Evolutionary conservation across 352 stramenopile genomes (phyloP), one percentile per base, ranked within the genome.

Genomic region (Phytophthora tubulina): DNA sequence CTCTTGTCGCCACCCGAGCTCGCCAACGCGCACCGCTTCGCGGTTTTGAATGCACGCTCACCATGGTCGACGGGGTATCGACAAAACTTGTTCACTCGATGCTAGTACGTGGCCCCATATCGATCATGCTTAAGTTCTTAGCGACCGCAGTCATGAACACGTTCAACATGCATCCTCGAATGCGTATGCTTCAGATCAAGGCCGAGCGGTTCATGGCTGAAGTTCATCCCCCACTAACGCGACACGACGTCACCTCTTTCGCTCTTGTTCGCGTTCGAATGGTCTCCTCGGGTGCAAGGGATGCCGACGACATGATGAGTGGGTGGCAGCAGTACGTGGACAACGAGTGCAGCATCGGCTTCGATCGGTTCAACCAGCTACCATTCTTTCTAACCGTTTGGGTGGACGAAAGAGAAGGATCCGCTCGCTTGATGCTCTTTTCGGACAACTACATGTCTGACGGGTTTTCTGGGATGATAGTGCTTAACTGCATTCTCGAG

Each of bases 231-330:
- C 7, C 38, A 44, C 38, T 44, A 10, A 55, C 62, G n/a, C 44
- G 50, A 3, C 32, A 73, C 8, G 65, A 78, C 27, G 68, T 76
- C 46, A 44, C 75, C 10, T 41, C 30, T 0, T 54, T 65, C 36
- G 33, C 46, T 17, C 38, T 82, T 15, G 70, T 72, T 32, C 64
- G 64, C 8, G 46, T 72, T 21, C 64, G 54, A 30, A 53, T 44
- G 38, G n/a, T 44, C 8, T 63, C 64, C 7, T 57, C 45, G 9
- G 31, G 39, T 41, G 56, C 46, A 13, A 72, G 38, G 33, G 48
- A 75, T 13, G 46, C 38, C 38, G 38, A 44, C 38, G 38, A n/a
- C 38, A 44, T 44, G 38, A 44, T 44, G 38, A 17, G 6, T 13
- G 38, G 38, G 2, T 44, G 38, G 38, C 38, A 44, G 11, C 38